Base-by-base conservation (phyloP, 805 yeast genomes). In the Metschnikowia noctiluminum region DNA sequence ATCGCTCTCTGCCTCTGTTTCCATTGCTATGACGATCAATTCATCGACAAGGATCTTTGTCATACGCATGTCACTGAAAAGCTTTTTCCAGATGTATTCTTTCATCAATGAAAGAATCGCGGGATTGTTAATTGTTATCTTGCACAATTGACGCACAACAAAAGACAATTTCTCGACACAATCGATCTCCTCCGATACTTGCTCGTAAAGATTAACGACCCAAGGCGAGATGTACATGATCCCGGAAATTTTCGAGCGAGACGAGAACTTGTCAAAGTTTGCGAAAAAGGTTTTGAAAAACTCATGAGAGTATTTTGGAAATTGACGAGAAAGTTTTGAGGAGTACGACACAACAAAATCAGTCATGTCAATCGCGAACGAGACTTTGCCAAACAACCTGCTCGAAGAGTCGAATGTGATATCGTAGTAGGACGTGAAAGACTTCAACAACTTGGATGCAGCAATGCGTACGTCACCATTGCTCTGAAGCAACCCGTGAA, bases 1-100 rank as follows among this genome's bases (percentile, higher is more conserved):
- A 35, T 80, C 77, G 4, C 84, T 86, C 55, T 85, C 89, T n/a
- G 89, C 83, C 55, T 85, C 86, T 59, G 84, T 80, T 54, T 87
- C 94, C 55, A 87, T 77, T 1, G 90, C 85, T 53, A 83, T 84
- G 2, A 83, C 79, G 6, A 88, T 79, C 21, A 87, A 79, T 58
- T 88, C 96, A 53, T 87, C 90, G 10, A 89, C 76, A 26, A 88
- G 69, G 3, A 80, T 64, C 1, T 77, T 71, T 3, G 79, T 76
- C 11, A 89, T 64, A 35, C 80, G 70, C 39, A 82, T 82, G 46
- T 87, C 90, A 2, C 77, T 59, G 21, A 85, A 80, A 12, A 89
- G 59, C 44, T 78, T 74, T 35, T 80, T 76, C 96, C 96, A 89
- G 14, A 88, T 68, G 43, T 78, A 75, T 35, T 80, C 76, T 45